Conservation (phyloP, 768 basidiomycete species). For the Bullera alba region DNA sequence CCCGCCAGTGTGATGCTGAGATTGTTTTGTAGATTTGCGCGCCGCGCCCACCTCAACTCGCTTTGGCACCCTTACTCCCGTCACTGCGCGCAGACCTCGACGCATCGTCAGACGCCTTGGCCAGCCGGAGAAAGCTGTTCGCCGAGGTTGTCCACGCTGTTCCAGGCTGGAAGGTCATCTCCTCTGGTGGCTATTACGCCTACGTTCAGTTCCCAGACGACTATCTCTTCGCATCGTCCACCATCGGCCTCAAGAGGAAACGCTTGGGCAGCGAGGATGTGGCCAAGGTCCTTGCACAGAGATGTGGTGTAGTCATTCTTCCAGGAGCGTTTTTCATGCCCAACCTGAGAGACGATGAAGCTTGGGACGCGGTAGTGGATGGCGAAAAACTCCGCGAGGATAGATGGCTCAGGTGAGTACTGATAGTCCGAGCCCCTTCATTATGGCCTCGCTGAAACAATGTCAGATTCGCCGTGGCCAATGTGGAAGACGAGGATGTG, state of each 20-base stretch:
- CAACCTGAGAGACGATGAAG: slow-evolving; percentile 15
- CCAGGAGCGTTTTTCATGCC: slow-evolving; percentile 61
- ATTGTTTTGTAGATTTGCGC: slow-evolving; percentile 55
- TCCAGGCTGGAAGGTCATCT: slow-evolving; percentile 57
- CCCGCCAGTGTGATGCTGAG: slow-evolving; percentile 3
- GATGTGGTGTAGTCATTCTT: slow-evolving; percentile 60
- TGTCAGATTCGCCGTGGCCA: slow-evolving; percentile 66
- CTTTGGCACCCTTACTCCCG: slow-evolving; percentile 55
- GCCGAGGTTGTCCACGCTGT: slow-evolving; percentile 49
- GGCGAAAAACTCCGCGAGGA: slow-evolving; percentile 49
- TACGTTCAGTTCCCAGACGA: slow-evolving; percentile 53
- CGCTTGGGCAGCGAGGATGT: slow-evolving; percentile 52
- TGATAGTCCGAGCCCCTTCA: not conserved
- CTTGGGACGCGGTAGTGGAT: slow-evolving; percentile 26
- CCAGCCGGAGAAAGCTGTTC: slow-evolving; percentile 57
- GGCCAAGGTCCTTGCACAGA: slow-evolving; percentile 55
- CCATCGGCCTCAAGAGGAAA: slow-evolving; percentile 16
- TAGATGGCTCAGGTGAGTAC: slow-evolving; percentile 54
- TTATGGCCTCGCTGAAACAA: not conserved
- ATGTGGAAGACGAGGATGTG: slow-evolving; percentile 58
- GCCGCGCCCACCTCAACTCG: slow-evolving; percentile 65
- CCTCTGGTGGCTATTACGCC: slow-evolving; percentile 69
- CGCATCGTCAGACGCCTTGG: slow-evolving; percentile 52
- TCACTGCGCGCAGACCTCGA: slow-evolving; percentile 54
- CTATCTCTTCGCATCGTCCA: slow-evolving; percentile 6